These are phyloP conservation scores for Berkeleyomyces rouxiae DNA, from an alignment of 2,329 filamentous ascomycete genomes.

Conservation along the genomic window DNA sequence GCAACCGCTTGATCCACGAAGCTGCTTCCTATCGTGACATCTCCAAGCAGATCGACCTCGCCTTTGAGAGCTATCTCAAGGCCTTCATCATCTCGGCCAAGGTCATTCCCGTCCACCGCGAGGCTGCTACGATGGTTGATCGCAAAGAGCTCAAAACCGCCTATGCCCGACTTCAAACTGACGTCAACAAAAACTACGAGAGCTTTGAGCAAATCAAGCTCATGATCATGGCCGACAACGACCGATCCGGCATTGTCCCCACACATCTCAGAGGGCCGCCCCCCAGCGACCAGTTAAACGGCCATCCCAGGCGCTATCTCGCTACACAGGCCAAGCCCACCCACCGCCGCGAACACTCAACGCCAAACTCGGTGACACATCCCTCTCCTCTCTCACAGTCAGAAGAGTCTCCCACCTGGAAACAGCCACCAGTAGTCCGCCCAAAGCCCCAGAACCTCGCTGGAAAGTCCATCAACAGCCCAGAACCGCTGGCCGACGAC, in stretches of 20 bases:
- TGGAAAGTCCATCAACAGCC: constrained; percentile 20
- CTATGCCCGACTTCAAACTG: constrained; percentile 34
- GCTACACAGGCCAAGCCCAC: neutral
- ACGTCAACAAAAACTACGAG: constrained; percentile 30
- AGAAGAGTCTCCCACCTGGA: neutral
- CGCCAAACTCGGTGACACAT: neutral
- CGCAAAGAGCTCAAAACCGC: constrained; percentile 30
- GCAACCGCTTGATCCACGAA: constrained; percentile 36
- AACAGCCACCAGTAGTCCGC: constrained; percentile 2
- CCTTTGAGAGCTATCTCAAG: constrained; percentile 69
- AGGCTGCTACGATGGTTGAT: constrained; percentile 51
- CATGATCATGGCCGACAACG: constrained; percentile 46
- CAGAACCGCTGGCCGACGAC: constrained; percentile 25
- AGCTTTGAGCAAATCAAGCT: constrained; percentile 42
- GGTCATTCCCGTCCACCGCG: constrained; percentile 57
- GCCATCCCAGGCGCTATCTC: neutral
- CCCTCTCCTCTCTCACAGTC: constrained; percentile 7
- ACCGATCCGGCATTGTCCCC: constrained; percentile 40
- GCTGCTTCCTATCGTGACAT: constrained; percentile 48
- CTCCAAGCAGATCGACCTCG: constrained; percentile 46
- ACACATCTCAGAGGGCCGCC: constrained; percentile 12
- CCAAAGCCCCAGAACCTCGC: constrained; percentile 2
- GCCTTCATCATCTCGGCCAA: constrained; percentile 66
- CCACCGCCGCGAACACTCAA: constrained; percentile 8
- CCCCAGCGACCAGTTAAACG: neutral